Evolutionary conservation across 352 stramenopile species (phyloP), one percentile per base, ranked within the genome.

Genomic region (Globisporangium abappressorium): DNA sequence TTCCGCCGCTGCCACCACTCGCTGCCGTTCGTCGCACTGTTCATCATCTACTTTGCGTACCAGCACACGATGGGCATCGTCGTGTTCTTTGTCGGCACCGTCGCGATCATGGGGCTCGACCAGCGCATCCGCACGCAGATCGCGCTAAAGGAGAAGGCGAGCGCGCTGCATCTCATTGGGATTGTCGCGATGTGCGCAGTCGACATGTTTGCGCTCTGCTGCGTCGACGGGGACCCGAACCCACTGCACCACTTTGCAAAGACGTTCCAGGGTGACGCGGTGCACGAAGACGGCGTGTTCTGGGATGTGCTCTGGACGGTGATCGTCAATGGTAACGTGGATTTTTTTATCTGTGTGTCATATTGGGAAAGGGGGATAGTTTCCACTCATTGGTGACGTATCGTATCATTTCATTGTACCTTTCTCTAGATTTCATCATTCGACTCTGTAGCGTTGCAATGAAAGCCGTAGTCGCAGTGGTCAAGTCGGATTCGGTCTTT

Each of bases 41-140:
- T 94, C 28, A 38, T 93, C 11, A 66, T 93, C 28, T 93, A 92
- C 69, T 90, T 94, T 74, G 78, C 84, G 36, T 93, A 91, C 66
- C 79, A 91, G 70, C 87, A 94, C 71, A 78, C 80, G 9, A 85
- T 73, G 15, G 87, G 83, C 5, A 91, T 94, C 36, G 57, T 87
- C 43, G 78, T 91, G 14, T 87, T 92, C 67, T 72, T 82, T 36
- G 66, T 92, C 22, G 87, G 87, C 0, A 90, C 79, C 2, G 72
- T 89, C 20, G 79, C 84, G 46, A 82, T 94, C 41, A 80, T 91
- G 51, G 80, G 82, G n/a, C 76, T 94, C 20, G 87, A 94, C 60
- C 75, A 91, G 53, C 81, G 84, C 30, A 70, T 94, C 33, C 77
- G 81, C 51, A 66, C 70, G 24, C 87, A 92, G 54, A 77, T 94